Base-by-base conservation (phyloP, 352 stramenopile genomes). In the Globisporangium heterothallicum region DNA sequence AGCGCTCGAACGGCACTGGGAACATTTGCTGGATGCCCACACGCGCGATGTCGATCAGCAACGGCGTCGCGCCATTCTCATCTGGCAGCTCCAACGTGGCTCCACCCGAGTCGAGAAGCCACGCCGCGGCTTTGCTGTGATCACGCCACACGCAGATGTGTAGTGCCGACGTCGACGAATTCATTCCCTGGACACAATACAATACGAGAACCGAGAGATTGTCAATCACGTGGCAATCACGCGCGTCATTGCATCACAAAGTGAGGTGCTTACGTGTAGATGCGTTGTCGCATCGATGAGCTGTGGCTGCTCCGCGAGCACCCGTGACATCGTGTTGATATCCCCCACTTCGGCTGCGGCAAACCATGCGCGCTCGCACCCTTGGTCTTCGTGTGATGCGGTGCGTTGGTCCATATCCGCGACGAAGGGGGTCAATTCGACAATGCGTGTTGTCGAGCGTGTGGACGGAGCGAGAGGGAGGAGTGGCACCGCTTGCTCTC, bases 21-120 rank as follows among this genome's bases (percentile, higher is more conserved):
- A 69, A 58, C 69, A 83, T 83, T 32, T 70, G 70, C 51, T 71
- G 57, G 30, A 83, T 57, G 29, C 64, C 68, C 9, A 74, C 62
- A 19, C 69, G 69, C 49, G 76, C 51, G 12, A 79, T 43, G 14
- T 75, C 69, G 48, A 77, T 66, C 49, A 79, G 61, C 22, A 83
- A 64, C 10, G 69, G 59, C 29, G 72, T 78, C 53, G 74, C 64
- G 35, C 72, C 66, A 10, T 58, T 58, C 21, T 65, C 63, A 29
- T 78, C 65, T 12, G 44, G 53, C 22, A 60, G 42, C 18, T 79
- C 63, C 13, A 79, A n/a, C 12, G 71, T 53, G 4, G 70, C 70
- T 8, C 66, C 63, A 7, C n/a, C 45, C 1, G 52, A 36, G 21
- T 63, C 35, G 7, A 79, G 44, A 21, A 79, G 59, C 38, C 74